These are phyloP conservation scores for Dichotomocladium elegans DNA, from an alignment of 371 early-diverging fungal species.

Conservation along the genomic window DNA sequence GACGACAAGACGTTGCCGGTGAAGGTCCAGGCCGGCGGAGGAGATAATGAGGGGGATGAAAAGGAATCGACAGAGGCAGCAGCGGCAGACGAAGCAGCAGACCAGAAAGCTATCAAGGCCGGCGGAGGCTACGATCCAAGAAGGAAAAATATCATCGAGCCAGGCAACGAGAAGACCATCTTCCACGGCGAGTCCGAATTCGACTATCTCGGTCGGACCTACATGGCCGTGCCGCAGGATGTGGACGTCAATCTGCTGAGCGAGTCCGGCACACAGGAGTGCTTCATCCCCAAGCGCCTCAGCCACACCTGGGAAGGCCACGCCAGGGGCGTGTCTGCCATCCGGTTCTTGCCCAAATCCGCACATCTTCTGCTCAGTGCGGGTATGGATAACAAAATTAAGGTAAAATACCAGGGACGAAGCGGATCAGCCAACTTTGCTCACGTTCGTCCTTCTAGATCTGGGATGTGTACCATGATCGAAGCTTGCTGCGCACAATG, in stretches of 20 bases:
- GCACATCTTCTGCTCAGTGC: slow-evolving; percentile 89
- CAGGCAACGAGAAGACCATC: slow-evolving; percentile 52
- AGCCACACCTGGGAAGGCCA: slow-evolving; percentile 95
- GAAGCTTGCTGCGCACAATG: slow-evolving; percentile 78
- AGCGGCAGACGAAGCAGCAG: slow-evolving; percentile 2
- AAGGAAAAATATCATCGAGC: slow-evolving; percentile 25
- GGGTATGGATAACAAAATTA: slow-evolving; percentile 91
- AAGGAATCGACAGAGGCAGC: neutral
- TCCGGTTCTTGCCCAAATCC: slow-evolving; percentile 85
- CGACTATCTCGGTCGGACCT: slow-evolving; percentile 92
- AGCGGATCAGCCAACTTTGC: too few relatives aligned
- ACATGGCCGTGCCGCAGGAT: slow-evolving; percentile 92
- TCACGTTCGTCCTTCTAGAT: too few relatives aligned
- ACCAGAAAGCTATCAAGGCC: slow-evolving; percentile 19
- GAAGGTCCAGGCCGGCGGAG: slow-evolving; percentile 46
- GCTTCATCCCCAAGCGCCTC: slow-evolving; percentile 81
- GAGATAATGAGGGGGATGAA: neutral
- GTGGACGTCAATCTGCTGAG: slow-evolving; percentile 72
- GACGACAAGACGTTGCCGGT: slow-evolving; percentile 59
- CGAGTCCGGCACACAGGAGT: slow-evolving; percentile 73
- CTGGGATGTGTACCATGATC: slow-evolving; percentile 93
- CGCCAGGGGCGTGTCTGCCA: slow-evolving; percentile 86
- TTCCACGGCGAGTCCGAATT: slow-evolving; percentile 77
- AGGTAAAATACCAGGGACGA: slow-evolving; percentile 65
- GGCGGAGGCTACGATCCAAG: too few relatives aligned